Evolutionary conservation across 1,284 basidiomycete species (phyloP), one percentile per base, ranked within the genome.

Genomic region (Marasmius tenuissimus): DNA sequence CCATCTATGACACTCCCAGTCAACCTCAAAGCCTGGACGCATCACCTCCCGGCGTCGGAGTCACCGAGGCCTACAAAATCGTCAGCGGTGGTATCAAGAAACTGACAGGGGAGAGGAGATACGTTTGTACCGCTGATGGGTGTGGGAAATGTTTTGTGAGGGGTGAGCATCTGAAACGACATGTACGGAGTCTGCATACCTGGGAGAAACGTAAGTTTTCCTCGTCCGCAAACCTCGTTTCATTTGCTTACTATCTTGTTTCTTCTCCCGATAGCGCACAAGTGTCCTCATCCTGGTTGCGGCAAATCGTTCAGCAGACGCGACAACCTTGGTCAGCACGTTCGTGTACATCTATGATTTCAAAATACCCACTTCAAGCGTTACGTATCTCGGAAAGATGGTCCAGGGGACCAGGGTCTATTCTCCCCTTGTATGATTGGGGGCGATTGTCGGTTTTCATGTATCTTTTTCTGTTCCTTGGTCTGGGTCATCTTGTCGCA

Each of bases 241-340:
- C 49, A 20, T 34, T 47, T 34, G 63, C 20, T 56, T n/a, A 35
- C 47, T 20, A 11, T 14, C 53, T 57, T 60, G 34, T 58, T 66
- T 60, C 57, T 27, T 18, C 45, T 52, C 12, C 50, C 54, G 38
- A 10, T 70, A 92, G 92, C 92, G 33, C 85, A 88, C 74, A 76
- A 78, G 42, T 94, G 93, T 72, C 85, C 86, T 0, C 82, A 84
- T 65, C 79, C 81, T 14, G 84, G 84, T 1, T 94, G 92, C 75
- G 83, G 79, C 60, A 91, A 92, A 74, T 79, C 85, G 35, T 94
- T 94, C 70, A 92, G 88, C 72, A 81, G 93, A 51, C 83, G 88
- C 66, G 93, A 94, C 71, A 94, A 94, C 69, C 81, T 94, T 27
- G 87, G 85, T 45, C 90, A 92, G 70, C 91, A 93, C 71, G 82